Percentiles rank a stretch among this genome's conserved stretches.
Evolutionary conservation across 2,329 filamentous ascomycete genomes (phyloP).

Genomic region (Mycogone perniciosa): DNA sequence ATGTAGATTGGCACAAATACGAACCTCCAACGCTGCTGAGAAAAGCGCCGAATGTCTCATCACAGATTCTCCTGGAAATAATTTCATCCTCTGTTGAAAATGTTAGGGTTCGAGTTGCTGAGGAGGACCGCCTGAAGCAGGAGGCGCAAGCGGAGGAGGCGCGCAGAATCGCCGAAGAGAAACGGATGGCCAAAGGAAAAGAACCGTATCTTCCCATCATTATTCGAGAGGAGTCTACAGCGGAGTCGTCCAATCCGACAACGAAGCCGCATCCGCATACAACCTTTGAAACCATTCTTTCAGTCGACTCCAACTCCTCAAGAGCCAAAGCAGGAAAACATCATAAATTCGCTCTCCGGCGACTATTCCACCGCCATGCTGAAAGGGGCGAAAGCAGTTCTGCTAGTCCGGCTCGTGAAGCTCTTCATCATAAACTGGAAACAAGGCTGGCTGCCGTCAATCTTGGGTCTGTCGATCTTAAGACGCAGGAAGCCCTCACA

Average conservation of each 20-base stretch:
- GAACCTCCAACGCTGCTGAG: constrained; percentile 39
- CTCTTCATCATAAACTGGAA: constrained; percentile 20
- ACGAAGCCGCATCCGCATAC: background rate
- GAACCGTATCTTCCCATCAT: constrained; percentile 32
- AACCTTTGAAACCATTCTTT: background rate
- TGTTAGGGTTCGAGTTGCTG: constrained; percentile 32
- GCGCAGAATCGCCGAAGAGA: constrained; percentile 16
- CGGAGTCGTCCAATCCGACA: background rate
- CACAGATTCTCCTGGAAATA: constrained; percentile 36
- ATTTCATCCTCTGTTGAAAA: constrained; percentile 40
- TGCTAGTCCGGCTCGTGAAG: constrained; percentile 24
- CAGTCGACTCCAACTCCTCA: background rate
- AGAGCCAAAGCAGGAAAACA: constrained; percentile 22
- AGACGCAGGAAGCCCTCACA: constrained; percentile 16
- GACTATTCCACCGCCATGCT: constrained; percentile 31
- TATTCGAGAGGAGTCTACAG: constrained; percentile 16
- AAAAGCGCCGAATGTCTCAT: constrained; percentile 31
- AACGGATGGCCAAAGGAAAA: constrained; percentile 24
- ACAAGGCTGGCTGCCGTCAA: constrained; percentile 10
- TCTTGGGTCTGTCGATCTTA: constrained; percentile 12
- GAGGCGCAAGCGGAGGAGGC: constrained; percentile 22
- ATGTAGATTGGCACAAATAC: constrained; percentile 41
- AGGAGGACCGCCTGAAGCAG: constrained; percentile 24
- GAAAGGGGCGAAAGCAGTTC: constrained; percentile 37
- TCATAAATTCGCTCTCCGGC: constrained; percentile 27